A percentile compares a stretch with the other conserved stretches of the same genome.
These are phyloP conservation scores for Micromonas pusilla DNA, from an alignment of 139 green algal species.

Conservation along the genomic window DNA sequence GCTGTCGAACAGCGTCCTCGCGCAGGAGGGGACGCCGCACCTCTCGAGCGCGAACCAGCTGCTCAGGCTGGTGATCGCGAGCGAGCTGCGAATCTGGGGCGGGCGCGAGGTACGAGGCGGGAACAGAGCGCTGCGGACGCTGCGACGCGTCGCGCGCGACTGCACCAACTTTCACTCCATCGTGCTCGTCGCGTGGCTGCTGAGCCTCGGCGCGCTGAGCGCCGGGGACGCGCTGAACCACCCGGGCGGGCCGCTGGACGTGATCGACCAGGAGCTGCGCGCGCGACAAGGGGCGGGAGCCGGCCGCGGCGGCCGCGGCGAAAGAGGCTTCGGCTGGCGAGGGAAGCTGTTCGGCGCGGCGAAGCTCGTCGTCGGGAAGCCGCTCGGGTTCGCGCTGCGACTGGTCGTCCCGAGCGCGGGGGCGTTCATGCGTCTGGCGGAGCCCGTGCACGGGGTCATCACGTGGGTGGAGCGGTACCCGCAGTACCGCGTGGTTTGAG, in stretches of 20 bases:
- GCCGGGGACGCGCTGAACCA: no score
- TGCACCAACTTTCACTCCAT: not conserved
- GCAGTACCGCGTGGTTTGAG: not conserved
- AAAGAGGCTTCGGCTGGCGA: no score
- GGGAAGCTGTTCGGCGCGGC: not conserved
- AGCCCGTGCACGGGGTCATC: not conserved
- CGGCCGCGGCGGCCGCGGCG: no score
- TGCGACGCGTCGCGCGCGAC: not conserved
- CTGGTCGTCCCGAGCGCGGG: not conserved
- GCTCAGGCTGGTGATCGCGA: not conserved
- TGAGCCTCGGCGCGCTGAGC: not conserved
- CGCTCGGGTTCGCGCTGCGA: not conserved
- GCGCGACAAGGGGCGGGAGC: no score
- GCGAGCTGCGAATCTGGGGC: slow-evolving; percentile 2
- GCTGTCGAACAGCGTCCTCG: not conserved
- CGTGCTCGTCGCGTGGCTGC: not conserved
- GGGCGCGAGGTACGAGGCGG: not conserved
- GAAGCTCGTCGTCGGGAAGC: not conserved
- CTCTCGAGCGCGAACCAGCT: not conserved
- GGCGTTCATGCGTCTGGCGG: not conserved
- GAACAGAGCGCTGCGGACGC: not conserved
- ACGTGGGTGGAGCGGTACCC: not conserved
- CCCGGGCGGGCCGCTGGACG: no score
- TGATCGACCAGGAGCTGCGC: no score
- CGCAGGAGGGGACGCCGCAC: not conserved